Base-by-base conservation (phyloP, 768 basidiomycete genomes). In the Glaciozyma antarctica region DNA sequence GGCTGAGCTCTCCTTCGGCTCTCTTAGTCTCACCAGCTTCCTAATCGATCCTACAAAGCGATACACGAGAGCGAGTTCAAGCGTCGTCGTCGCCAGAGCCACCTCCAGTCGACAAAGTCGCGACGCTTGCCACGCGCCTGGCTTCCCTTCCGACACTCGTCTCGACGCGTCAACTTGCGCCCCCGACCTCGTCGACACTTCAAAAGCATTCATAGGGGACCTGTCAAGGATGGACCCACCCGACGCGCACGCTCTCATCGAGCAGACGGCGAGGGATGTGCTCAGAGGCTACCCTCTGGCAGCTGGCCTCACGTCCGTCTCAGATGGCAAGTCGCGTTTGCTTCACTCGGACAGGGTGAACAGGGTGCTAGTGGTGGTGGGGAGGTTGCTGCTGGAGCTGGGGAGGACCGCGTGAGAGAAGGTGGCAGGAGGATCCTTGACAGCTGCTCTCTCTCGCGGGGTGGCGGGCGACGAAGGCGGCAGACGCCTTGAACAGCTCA, bases 231-330 rank as follows among this genome's bases (percentile, higher is more conserved):
- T 52, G 51, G 51, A 52, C 13, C 10, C 26, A 52, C 38, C 48
- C 24, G 54, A 55, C 34, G 32, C 54, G 54, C 34, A 55, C 12
- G 17, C 28, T 7, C 12, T 19, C 15, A 55, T 55, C 17, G 28
- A 55, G 22, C 54, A 38, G 54, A 34, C 22, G 22, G 66, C 72
- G 28, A 55, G 69, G 52, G 69, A 73, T 57, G 67, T 75, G 16
- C 56, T 77, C n/a, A 44, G 68, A 22, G 75, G 68, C 12, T 71
- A 41, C 43, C 61, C 68, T 8, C 47, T 65, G 30, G 64, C 61
- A 1, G 58, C 58, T 15, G 64, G 58, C 16, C 48, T 69, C n/a
- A 49, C 55, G 0, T 54, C 61, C 19, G 41, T 62, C 2, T 61
- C 61, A 5, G 58, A 65, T 26, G 68, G 68, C 65, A 45, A 26